Base-by-base conservation (phyloP, 1,284 basidiomycete species). In the Marasmius sp. region DNA sequence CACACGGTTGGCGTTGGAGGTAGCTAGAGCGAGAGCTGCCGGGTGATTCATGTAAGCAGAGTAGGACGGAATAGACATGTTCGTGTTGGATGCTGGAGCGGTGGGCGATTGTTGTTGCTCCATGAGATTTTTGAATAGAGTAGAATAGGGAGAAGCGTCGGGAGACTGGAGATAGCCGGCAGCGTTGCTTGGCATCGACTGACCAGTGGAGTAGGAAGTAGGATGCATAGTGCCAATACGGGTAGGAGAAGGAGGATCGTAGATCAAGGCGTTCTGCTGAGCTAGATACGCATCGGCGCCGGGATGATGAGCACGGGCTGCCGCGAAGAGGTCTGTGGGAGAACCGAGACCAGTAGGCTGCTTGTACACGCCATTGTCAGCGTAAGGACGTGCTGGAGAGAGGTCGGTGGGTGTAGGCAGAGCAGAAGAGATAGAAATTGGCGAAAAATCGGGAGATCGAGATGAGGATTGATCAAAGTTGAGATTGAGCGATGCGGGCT, bases 401-500 rank as follows among this genome's bases (percentile, higher is more conserved):
- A 69, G 65, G 62, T 70, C 69, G 49, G 68, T 67, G 14, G 70
- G 69, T 34, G 70, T 71, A 61, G 70, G 69, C 12, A 71, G 64
- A 50, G 64, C 68, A 50, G 68, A 69, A 20, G 65, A 63, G 20
- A 69, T 64, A 22, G 69, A 70, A 1, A 67, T 61, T 33, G 70
- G 70, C 37, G 70, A 71, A 51, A 68, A 69, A 61, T 69, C 68
- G 22, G 68, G 85, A 59, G 88, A 86, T 65, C 73, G 79, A 11
- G 77, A 75, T 34, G 80, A 78, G 20, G 75, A 71, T 59, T 47
- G 45, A 47, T 78, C 76, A 39, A 81, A 74, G 58, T 78, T 75
- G 61, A 82, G 69, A 54, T 76, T 79, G 66, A 81, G 71, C 59
- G 75, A 11, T n/a, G 52, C 74, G n/a, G 77, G 77, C 64, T 81